phyloP scores from a whole-genome alignment of 192 early-diverging fungal species.

The Linnemannia zychae region DNA sequence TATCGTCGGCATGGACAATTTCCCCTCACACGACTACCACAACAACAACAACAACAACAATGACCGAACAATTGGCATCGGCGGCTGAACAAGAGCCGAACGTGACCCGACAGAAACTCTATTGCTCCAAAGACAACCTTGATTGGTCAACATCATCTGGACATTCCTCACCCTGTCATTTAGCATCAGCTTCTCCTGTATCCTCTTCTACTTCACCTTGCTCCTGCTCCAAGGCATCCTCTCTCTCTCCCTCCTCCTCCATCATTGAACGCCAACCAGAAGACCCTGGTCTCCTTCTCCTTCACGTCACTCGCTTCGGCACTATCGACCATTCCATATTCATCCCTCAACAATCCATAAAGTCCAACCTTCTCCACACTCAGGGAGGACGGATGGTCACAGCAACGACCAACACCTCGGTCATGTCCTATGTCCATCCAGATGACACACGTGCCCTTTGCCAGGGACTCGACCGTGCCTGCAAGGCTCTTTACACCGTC shows the following conservation, averaged over 20 bases:
- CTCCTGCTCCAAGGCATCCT: slow-evolving; percentile 9
- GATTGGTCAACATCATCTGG: slow-evolving; percentile 18
- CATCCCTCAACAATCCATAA: slow-evolving; percentile 4
- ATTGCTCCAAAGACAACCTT: neutral
- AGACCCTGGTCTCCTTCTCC: slow-evolving; percentile 21
- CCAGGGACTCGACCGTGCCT: slow-evolving; percentile 28
- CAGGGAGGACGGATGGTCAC: neutral
- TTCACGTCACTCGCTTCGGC: slow-evolving; percentile 48
- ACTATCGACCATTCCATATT: slow-evolving; percentile 42
- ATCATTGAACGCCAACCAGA: neutral
- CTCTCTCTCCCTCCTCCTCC: neutral
- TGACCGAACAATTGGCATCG: neutral
- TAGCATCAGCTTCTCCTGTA: neutral
- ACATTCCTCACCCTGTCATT: neutral
- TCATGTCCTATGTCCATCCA: slow-evolving; percentile 40
- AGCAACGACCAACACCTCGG: slow-evolving; percentile 29
- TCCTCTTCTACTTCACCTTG: neutral
- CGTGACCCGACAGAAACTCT: slow-evolving; percentile 31
- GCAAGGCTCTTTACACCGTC: slow-evolving; percentile 20
- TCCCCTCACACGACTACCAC: neutral
- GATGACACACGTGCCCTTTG: slow-evolving; percentile 38
- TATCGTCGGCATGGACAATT: neutral
- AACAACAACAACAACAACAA: neutral
- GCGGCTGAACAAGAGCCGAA: neutral
- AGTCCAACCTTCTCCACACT: neutral